Conservation (phyloP, 2,329 filamentous ascomycete genomes). For the Exserohilum turcica region DNA sequence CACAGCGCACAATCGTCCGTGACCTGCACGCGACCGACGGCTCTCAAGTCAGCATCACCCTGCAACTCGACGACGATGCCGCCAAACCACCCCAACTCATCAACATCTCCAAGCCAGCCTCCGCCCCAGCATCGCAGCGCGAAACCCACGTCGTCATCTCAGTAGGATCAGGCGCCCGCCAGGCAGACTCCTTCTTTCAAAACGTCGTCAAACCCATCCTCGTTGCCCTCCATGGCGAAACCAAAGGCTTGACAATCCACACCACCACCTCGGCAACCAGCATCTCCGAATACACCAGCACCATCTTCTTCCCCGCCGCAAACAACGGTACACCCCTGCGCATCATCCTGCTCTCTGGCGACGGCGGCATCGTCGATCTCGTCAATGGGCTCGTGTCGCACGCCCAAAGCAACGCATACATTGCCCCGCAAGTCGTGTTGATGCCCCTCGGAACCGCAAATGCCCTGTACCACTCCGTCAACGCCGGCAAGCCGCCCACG, state of each 20-base stretch:
- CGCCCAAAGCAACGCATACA: slow-evolving; percentile 27
- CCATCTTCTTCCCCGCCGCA: slow-evolving; percentile 56
- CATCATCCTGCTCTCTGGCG: slow-evolving; percentile 81
- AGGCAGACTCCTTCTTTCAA: slow-evolving; percentile 49
- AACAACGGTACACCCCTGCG: slow-evolving; percentile 51
- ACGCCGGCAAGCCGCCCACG: slow-evolving; percentile 46
- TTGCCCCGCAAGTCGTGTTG: slow-evolving; percentile 62
- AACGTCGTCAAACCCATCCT: slow-evolving; percentile 50
- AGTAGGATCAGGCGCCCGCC: slow-evolving; percentile 51
- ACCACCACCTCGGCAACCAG: slow-evolving; percentile 67
- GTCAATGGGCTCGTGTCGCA: slow-evolving; percentile 67
- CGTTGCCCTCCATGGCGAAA: slow-evolving; percentile 45
- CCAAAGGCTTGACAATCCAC: slow-evolving; percentile 54
- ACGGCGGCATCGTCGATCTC: slow-evolving; percentile 83
- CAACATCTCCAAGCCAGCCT: slow-evolving; percentile 26
- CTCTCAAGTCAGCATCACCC: slow-evolving; percentile 4
- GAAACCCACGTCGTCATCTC: slow-evolving; percentile 54
- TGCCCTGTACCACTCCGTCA: slow-evolving; percentile 55
- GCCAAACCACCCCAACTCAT: slow-evolving; percentile 24
- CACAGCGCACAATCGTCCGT: slow-evolving; percentile 16
- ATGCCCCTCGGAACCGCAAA: slow-evolving; percentile 60
- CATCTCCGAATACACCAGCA: slow-evolving; percentile 66
- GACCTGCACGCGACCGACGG: slow-evolving; percentile 13
- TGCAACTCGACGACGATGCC: slow-evolving; percentile 22
- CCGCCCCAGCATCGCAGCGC: slow-evolving; percentile 9